Base-by-base conservation (phyloP, 768 basidiomycete species). In the Podaxis rugospora region DNA sequence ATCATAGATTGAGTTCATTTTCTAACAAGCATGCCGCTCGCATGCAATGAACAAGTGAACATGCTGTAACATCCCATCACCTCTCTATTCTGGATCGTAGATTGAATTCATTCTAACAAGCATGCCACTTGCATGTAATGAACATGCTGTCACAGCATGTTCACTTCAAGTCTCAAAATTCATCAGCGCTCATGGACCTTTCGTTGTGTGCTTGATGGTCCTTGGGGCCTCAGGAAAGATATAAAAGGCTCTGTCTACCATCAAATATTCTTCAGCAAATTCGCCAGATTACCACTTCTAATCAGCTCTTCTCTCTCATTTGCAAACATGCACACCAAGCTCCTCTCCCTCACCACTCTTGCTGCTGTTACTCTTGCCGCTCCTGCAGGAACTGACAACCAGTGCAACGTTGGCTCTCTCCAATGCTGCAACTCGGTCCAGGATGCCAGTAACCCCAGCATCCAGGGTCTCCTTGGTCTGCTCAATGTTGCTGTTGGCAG, bases 401-500 rank as follows among this genome's bases (percentile, higher is more conserved):
- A 7, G 47, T 60, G 63, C 59, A 57, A 63, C 49, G 50, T 59
- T 25, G 59, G 46, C 1, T 7, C 7, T 1, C 0, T 55, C 10
- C 42, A 60, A 28, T 63, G 63, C 58, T 63, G 58, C 63, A 51
- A 60, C 63, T 16, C 11, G 1, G 42, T 36, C 23, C 53, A 59
- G 47, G 4, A n/a, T 0, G 42, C 42, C 13, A 32, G 28, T 51
- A 32, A 1, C 32, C 55, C 40, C 28, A 25, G 51, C 10, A 3
- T n/a, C 9, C 10, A 28, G 10, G 37, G 4, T 47, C 61, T 71
- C 21, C 67, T 55, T 9, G 47, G 46, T 14, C 67, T 72, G 28
- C 60, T 71, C 28, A 67, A 67, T 25, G 50, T 66, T 35, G 55
- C 59, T 27, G 63, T 65, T 5, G 55, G 25, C 28, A 57, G 64